Conservation (phyloP, 371 early-diverging fungal genomes). For the Apophysomyces ossiformis region DNA sequence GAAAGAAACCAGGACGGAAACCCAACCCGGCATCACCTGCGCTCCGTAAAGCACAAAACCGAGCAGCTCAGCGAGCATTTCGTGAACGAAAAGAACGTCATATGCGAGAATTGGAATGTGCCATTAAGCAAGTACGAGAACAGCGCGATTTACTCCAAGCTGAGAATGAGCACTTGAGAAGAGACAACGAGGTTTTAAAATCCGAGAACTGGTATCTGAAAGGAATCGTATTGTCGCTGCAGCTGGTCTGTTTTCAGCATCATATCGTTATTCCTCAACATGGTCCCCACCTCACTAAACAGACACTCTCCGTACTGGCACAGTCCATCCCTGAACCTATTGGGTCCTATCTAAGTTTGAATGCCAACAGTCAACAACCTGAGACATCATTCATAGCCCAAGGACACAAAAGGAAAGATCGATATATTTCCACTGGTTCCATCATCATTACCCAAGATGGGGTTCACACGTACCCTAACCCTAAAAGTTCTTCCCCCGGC, state of each 20-base stretch:
- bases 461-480: slow-evolving; percentile 16
- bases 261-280: slow-evolving; percentile 51
- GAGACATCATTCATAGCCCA: slow-evolving; percentile 10
- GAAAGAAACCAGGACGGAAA: slow-evolving; percentile 86
- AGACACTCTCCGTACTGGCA: slow-evolving; percentile 37
- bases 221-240: slow-evolving; percentile 58
- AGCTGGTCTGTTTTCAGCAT: slow-evolving; percentile 52
- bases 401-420: slow-evolving; percentile 35
- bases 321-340: slow-evolving; percentile 47
- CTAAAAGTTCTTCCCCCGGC: neutral
- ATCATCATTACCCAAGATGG: slow-evolving; percentile 42
- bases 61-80: slow-evolving; percentile 84
- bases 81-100: slow-evolving; percentile 81
- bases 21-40: slow-evolving; percentile 74
- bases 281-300: slow-evolving; percentile 45
- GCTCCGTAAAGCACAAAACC: slow-evolving; percentile 80
- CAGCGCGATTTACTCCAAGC: slow-evolving; percentile 47
- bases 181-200: slow-evolving; percentile 56
- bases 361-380: slow-evolving; percentile 35
- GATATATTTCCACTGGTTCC: slow-evolving; percentile 35
- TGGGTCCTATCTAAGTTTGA: slow-evolving; percentile 38
- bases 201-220: slow-evolving; percentile 69
- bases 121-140: slow-evolving; percentile 66
- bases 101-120: slow-evolving; percentile 66
- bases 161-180: slow-evolving; percentile 60